Conservation (phyloP, 192 early-diverging fungal species). For the Coemansia sp. region DNA sequence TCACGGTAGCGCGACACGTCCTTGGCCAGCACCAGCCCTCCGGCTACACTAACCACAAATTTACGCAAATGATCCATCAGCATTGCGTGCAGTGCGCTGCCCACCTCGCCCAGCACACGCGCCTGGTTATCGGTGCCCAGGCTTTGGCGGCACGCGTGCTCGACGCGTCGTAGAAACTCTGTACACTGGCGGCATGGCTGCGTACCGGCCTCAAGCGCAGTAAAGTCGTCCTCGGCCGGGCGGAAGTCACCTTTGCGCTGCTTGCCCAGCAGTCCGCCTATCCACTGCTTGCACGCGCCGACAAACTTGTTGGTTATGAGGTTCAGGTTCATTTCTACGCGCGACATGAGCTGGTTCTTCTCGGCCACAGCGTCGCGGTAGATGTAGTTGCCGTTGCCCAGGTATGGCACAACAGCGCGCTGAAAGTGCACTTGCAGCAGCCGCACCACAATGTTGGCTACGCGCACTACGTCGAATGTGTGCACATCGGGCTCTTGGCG, state of each 20-base stretch:
- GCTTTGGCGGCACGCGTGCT: constrained; percentile 57
- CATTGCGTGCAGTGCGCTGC: constrained; percentile 75
- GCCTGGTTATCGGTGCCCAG: constrained; percentile 79
- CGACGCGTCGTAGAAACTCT: constrained; percentile 72
- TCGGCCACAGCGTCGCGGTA: constrained; percentile 83
- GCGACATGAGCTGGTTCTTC: constrained; percentile 88
- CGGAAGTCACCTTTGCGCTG: constrained; percentile 91
- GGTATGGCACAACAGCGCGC: constrained; percentile 42
- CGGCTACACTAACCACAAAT: constrained; percentile 78
- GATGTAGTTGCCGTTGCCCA: constrained; percentile 49
- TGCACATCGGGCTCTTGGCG: constrained; percentile 45
- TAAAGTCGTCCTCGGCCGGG: constrained; percentile 83
- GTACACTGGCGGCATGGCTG: constrained; percentile 79
- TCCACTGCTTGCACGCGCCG: constrained; percentile 68
- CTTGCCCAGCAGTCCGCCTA: constrained; percentile 64
- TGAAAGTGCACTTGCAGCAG: constrained; percentile 49
- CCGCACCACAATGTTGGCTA: constrained; percentile 28
- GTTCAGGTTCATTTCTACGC: constrained; percentile 80
- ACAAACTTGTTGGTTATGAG: constrained; percentile 59
- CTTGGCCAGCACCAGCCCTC: constrained; percentile 86
- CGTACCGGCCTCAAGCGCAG: constrained; percentile 68
- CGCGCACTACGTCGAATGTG: constrained; percentile 30
- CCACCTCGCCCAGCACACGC: constrained; percentile 75
- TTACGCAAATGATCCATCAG: constrained; percentile 93
- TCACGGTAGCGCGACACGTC: constrained; percentile 96